Percentiles rank a stretch among this genome's conserved stretches.
Conservation (phyloP, 805 yeast species). For the Lipomyces lipofer region DNA sequence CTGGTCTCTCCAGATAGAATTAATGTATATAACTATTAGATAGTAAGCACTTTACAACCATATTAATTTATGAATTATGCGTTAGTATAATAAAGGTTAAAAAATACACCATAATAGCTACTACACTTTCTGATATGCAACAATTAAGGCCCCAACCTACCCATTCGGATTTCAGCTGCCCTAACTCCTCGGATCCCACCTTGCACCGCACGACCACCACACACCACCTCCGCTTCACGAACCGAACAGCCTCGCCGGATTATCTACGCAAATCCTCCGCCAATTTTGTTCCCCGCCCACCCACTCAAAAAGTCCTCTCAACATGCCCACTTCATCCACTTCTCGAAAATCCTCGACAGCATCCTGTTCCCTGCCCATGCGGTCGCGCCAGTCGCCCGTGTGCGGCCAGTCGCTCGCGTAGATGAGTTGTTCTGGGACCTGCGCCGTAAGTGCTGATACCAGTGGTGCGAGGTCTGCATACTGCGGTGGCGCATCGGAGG, state of each 20-base stretch:
- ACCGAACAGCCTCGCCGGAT: conserved; percentile 4
- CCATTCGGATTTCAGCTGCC: no score
- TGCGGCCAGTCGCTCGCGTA: conserved; percentile 17
- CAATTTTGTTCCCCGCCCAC: not conserved
- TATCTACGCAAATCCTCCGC: not conserved
- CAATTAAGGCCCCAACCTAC: no score
- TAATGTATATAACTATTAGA: no score
- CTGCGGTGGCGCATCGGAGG: not conserved
- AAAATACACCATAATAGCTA: no score
- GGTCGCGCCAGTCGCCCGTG: not conserved
- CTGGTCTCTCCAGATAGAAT: no score
- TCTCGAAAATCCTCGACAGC: not conserved
- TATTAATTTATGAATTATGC: no score
- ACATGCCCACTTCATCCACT: not conserved
- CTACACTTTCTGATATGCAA: no score
- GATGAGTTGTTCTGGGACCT: conserved; percentile 4
- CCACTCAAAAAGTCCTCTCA: not conserved
- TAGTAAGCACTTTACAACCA: no score
- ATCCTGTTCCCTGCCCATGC: not conserved
- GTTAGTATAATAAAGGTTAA: no score
- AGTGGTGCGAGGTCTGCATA: not conserved
- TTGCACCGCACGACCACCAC: no score
- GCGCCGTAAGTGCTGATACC: not conserved
- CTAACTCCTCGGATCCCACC: no score
- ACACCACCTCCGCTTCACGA: no score